phyloP scores from a whole-genome alignment of 129 eudicot genomes.

The Pseudognaphalium luteoalbum region DNA sequence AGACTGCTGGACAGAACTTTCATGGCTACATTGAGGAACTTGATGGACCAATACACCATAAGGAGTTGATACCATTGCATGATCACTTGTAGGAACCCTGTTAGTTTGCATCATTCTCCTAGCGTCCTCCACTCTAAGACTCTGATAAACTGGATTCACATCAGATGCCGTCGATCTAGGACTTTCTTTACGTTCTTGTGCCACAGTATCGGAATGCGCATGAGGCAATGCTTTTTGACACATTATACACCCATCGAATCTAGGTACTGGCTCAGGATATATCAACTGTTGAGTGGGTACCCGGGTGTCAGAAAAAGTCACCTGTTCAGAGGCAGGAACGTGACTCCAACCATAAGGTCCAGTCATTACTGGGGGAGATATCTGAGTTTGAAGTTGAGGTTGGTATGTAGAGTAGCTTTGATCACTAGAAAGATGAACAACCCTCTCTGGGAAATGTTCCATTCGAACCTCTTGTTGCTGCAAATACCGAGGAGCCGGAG shows the following conservation, averaged over 20 bases:
- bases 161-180: conserved; percentile 46
- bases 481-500: conserved; percentile 32
- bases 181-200: conserved; percentile 60
- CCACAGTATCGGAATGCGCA: conserved; percentile 90
- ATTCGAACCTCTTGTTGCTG: conserved; percentile 54
- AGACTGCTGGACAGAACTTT: conserved; percentile 39
- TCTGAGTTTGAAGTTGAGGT: conserved; percentile 58
- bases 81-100: conserved; percentile 31
- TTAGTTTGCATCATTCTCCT: conserved; percentile 44
- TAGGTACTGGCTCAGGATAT: conserved; percentile 39
- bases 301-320: conserved; percentile 48
- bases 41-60: conserved; percentile 42
- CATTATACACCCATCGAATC: conserved; percentile 66
- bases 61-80: conserved; percentile 39
- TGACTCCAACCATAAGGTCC: conserved; percentile 69
- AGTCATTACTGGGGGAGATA: conserved; percentile 40
- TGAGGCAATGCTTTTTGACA: conserved; percentile 92
- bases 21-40: conserved; percentile 43
- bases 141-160: conserved; percentile 47
- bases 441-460: conserved; percentile 52
- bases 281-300: conserved; percentile 49
- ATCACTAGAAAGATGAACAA: conserved; percentile 52
- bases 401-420: conserved; percentile 55
- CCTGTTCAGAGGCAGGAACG: conserved; percentile 49
- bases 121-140: conserved; percentile 54